Evolutionary conservation across 306 rosid genomes (phyloP), one percentile per base, ranked within the genome.

Genomic region (Casuarina cunninghamiana): DNA sequence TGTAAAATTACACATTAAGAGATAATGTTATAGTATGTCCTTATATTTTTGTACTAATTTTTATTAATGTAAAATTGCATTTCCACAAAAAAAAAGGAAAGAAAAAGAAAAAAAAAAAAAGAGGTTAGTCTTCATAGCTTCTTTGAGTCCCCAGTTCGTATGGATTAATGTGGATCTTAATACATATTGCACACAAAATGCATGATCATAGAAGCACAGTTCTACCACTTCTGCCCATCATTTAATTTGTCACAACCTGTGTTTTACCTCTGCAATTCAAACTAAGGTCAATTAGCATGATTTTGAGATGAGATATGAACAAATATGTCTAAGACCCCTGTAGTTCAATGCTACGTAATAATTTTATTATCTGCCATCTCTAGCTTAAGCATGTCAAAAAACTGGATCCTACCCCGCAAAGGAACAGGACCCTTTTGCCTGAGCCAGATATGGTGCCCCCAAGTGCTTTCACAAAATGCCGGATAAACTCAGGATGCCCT

Each of bases 371-470:
- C 43, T 67, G 46, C 21, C 51, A 54, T 46, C 74, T 69, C 68
- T 21, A 69, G 35, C 49, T 79, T 21, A 21, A 21, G 26, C 26
- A 69, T 71, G 39, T 68, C 4, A 54, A 38, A 53, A 42, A 62
- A 57, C 11, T 73, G 49, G 35, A 83, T 67, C 93, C 35, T 88
- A 94, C 98, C 87, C 98, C 97, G 54, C 98, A 94, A 43, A 94
- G 90, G 73, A 94, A 92, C 70, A 94, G 89, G 83, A 94, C 83
- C 78, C 79, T 89, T 60, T 81, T 92, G 62, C 78, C 77, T 26
- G 86, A 79, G 60, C 97, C 98, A 77, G 77, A 83, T 55, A 89
- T 79, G 83, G 58, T 84, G 74, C 97, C 98, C 62, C 97, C 97
- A 39, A 94, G 77, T 81, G 97, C 91, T 83, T 91, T 84, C 72